These are phyloP conservation scores for Logfia minima DNA, from an alignment of 129 eudicot genomes.

Conservation along the genomic window DNA sequence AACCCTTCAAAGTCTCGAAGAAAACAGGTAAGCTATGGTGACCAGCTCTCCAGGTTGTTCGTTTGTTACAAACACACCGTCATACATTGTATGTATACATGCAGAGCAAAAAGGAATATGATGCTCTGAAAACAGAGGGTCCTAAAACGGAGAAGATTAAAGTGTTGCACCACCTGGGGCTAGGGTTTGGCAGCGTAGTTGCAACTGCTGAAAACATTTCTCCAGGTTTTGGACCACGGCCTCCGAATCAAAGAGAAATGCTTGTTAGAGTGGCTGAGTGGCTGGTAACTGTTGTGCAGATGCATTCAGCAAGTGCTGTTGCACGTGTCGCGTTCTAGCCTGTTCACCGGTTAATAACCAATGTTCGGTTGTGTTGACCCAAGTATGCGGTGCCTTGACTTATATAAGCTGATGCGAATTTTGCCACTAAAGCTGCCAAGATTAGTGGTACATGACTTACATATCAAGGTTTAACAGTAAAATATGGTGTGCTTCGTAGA, in stretches of 20 bases:
- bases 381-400: slow-evolving; percentile 61
- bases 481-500: slow-evolving; percentile 20
- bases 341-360: slow-evolving; percentile 65
- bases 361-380: slow-evolving; percentile 61
- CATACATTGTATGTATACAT: slow-evolving; percentile 5
- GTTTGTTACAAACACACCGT: neutral
- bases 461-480: slow-evolving; percentile 20
- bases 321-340: slow-evolving; percentile 67
- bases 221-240: slow-evolving; percentile 50
- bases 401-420: slow-evolving; percentile 68
- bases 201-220: slow-evolving; percentile 68
- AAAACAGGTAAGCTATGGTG: slow-evolving; percentile 35
- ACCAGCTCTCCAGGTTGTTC: neutral
- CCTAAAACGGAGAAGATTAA: slow-evolving; percentile 22
- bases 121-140: slow-evolving; percentile 24
- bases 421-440: slow-evolving; percentile 35
- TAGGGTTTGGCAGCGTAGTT: slow-evolving; percentile 68
- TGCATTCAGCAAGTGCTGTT: slow-evolving; percentile 56
- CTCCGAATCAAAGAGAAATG: slow-evolving; percentile 58
- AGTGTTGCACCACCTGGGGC: slow-evolving; percentile 41
- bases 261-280: slow-evolving; percentile 35
- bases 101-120: slow-evolving; percentile 14
- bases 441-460: neutral
- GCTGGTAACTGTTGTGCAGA: slow-evolving; percentile 65
- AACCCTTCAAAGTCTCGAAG: slow-evolving; percentile 27